Conservation (phyloP, 768 basidiomycete species). For the Coprinopsis strossmayeri region DNA sequence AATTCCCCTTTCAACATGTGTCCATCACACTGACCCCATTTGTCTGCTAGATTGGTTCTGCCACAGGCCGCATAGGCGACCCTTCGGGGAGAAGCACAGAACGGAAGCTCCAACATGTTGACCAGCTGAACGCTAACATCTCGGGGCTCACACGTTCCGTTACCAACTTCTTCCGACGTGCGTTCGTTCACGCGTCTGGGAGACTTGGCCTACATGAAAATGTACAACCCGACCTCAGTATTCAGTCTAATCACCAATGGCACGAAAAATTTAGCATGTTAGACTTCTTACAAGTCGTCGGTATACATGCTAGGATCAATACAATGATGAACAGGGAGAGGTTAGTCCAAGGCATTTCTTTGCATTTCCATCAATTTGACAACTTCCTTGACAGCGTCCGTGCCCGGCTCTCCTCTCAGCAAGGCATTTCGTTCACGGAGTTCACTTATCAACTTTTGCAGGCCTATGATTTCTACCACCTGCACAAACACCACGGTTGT, state of each 20-base stretch:
- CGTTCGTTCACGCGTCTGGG: conserved; percentile 49
- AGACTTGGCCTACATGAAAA: conserved; percentile 21
- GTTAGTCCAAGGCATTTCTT: conserved; percentile 35
- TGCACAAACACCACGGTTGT: conserved; percentile 62
- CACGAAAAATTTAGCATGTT: conserved; percentile 64
- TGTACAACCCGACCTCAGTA: conserved; percentile 18
- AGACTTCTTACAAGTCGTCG: conserved; percentile 78
- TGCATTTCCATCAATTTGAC: too few species aligned
- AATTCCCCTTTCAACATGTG: conserved; percentile 1
- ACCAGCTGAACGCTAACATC: conserved; percentile 63
- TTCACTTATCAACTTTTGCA: conserved; percentile 97
- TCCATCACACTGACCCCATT: not conserved
- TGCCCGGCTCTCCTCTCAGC: conserved; percentile 66
- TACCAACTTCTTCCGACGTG: conserved; percentile 65
- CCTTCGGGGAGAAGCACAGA: conserved; percentile 87
- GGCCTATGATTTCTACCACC: conserved; percentile 87
- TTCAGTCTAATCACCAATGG: conserved; percentile 65
- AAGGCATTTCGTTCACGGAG: conserved; percentile 97
- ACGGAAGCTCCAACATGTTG: conserved; percentile 57
- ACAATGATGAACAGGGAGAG: conserved; percentile 90
- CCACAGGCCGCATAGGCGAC: conserved; percentile 94
- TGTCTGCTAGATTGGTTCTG: conserved; percentile 82
- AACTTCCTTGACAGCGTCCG: conserved; percentile 62
- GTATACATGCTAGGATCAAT: conserved; percentile 75
- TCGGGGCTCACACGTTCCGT: conserved; percentile 55